Base-by-base conservation (phyloP, 2,329 filamentous ascomycete species). In the Ophiostoma ulmi region DNA sequence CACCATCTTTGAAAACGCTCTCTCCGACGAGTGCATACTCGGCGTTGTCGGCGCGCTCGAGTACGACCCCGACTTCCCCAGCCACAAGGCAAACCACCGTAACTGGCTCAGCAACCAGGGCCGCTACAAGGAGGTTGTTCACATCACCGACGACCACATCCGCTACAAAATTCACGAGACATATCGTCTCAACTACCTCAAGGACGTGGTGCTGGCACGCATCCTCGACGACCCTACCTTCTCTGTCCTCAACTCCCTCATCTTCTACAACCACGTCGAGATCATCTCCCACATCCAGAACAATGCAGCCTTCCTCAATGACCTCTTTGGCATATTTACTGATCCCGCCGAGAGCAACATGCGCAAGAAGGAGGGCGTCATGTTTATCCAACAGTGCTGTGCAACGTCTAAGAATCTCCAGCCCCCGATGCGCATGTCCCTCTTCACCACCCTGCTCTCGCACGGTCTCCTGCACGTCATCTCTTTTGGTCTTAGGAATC, bases 211-310 rank as follows among this genome's bases (percentile, higher is more conserved):
- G 0, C 86, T 99, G 63, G 95, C 95, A 39, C 89, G 95, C 73
- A 98, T 99, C 74, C 85, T 99, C 73, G 95, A 99, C 80, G 95
- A 99, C 79, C 94, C 94, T 68, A 99, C 95, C 26, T 99, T 98
- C 79, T 97, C 93, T 35, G 94, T 98, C 36, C 88, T 99, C 74
- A 99, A 98, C 81, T 97, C 93, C 68, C 86, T 98, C 75, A 99
- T 99, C 75, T 99, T 97, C 83, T 99, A 97, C 85, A 95, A 98
- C 81, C 95, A 99, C 81, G 94, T 98, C 76, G 95, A 98, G 77
- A 97, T 99, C 77, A 91, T 99, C 68, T 92, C 94, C 77, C 92
- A 98, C 80, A 85, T 99, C n/a, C 94, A 97, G 79, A 85, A 85
- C 36, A 97, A 97, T 76, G 83, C 83, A 0, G 81, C 81, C 1